Conservation (phyloP, 2,329 filamentous ascomycete genomes). For the Fusarium fujikuroi region DNA sequence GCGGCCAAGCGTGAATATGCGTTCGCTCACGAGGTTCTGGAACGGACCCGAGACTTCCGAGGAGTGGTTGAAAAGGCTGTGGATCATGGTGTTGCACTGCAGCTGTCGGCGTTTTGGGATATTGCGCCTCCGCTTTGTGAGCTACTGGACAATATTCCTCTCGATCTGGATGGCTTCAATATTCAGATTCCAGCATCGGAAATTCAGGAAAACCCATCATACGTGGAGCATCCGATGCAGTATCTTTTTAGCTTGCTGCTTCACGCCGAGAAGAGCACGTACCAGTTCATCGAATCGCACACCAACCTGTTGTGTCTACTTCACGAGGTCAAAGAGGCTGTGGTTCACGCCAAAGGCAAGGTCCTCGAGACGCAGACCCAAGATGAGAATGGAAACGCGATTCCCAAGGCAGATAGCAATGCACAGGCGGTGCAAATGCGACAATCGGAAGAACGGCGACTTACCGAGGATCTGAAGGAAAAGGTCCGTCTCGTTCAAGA, state of each 20-base stretch:
- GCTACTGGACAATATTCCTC: conserved; percentile 82
- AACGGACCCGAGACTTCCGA: conserved; percentile 80
- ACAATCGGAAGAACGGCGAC: conserved; percentile 71
- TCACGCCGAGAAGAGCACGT: conserved; percentile 91
- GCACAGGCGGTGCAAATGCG: conserved; percentile 66
- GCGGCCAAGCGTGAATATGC: conserved; percentile 75
- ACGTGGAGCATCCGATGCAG: conserved; percentile 83
- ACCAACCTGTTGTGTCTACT: conserved; percentile 89
- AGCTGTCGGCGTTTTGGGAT: conserved; percentile 97
- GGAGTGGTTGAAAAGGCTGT: conserved; percentile 86
- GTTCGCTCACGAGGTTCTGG: conserved; percentile 77
- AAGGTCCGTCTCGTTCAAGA: conserved; percentile 91
- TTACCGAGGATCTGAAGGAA: conserved; percentile 91
- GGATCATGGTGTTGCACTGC: conserved; percentile 86
- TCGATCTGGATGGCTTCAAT: conserved; percentile 67
- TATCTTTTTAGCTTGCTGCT: conserved; percentile 88
- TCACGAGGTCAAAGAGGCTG: conserved; percentile 87
- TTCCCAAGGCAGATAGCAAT: conserved; percentile 49
- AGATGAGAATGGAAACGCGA: conserved; percentile 50
- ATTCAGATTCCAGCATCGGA: conserved; percentile 83
- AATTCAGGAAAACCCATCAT: conserved; percentile 85
- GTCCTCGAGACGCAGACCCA: conserved; percentile 73
- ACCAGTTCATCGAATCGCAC: conserved; percentile 97
- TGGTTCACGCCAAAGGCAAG: conserved; percentile 74
- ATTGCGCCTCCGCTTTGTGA: conserved; percentile 85